Conservation (phyloP, 331 rosid species). For the Acacia pycnantha region DNA sequence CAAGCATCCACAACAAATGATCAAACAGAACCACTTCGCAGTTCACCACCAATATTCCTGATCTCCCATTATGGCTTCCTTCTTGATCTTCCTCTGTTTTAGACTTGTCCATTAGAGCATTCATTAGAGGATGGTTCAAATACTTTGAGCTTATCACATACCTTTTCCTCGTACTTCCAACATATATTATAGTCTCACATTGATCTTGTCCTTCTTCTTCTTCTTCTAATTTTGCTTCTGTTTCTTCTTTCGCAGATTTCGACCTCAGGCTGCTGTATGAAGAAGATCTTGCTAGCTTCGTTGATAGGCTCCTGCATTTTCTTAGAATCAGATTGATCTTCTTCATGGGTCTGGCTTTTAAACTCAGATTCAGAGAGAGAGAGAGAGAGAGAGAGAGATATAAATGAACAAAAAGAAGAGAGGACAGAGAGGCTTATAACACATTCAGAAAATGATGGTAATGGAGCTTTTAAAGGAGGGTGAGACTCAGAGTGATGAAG, state of each 20-base stretch:
- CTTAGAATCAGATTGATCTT: constrained; percentile 66
- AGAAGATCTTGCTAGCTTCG: constrained; percentile 75
- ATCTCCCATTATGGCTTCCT: constrained; percentile 14
- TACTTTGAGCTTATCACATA: constrained; percentile 64
- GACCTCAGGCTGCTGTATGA: constrained; percentile 73
- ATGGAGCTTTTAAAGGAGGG: constrained; percentile 27
- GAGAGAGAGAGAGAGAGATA: too few relatives aligned
- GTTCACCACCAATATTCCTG: constrained; percentile 52
- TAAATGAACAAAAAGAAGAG: constrained; percentile 23
- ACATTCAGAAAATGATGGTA: constrained; percentile 32
- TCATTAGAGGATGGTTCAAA: constrained; percentile 69
- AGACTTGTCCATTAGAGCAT: constrained; percentile 70
- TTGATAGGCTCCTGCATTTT: constrained; percentile 89
- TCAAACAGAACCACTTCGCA: constrained; percentile 93
- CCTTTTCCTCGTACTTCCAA: constrained; percentile 78
- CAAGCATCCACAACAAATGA: constrained; percentile 81
- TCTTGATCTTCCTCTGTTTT: constrained; percentile 29
- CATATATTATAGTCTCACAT: constrained; percentile 45
- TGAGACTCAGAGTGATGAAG: neutral
- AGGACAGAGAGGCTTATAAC: constrained; percentile 39
- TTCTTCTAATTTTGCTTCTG: constrained; percentile 24
- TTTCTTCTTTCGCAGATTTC: constrained; percentile 55
- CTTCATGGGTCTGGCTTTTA: constrained; percentile 44
- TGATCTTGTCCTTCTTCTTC: constrained; percentile 19
- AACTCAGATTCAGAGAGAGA: neutral